Conservation (phyloP, 2,329 filamentous ascomycete genomes). For the Coniochaeta hoffmannii region DNA sequence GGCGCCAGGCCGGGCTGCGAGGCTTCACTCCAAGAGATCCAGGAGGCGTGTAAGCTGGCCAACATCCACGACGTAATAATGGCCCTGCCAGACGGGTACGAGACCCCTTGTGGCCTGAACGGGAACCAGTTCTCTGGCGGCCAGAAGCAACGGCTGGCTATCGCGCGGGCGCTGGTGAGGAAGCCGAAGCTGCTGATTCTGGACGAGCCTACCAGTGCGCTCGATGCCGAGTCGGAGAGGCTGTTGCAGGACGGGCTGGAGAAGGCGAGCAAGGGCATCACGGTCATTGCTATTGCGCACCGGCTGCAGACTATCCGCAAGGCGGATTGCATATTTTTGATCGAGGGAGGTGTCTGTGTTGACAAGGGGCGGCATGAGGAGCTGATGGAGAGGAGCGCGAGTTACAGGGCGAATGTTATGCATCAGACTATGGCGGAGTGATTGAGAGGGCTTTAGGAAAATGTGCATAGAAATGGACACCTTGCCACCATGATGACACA, state of each 20-base stretch:
- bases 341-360: slow-evolving; percentile 77
- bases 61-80: slow-evolving; percentile 90
- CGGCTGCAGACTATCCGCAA: slow-evolving; percentile 85
- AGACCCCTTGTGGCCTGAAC: slow-evolving; percentile 77
- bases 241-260: slow-evolving; percentile 74
- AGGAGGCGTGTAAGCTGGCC: slow-evolving; percentile 75
- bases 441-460: too few relatives aligned
- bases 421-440: slow-evolving; percentile 20
- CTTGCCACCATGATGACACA: too few relatives aligned
- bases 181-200: slow-evolving; percentile 78
- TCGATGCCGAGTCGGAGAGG: slow-evolving; percentile 70
- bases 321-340: slow-evolving; percentile 92
- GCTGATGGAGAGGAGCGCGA: slow-evolving; percentile 38
- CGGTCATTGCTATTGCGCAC: slow-evolving; percentile 90
- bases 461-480: too few relatives aligned
- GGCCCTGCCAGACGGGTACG: slow-evolving; percentile 76
- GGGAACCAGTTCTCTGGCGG: slow-evolving; percentile 82
- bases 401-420: slow-evolving; percentile 24
- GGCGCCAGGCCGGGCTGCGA: slow-evolving; percentile 43
- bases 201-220: slow-evolving; percentile 71
- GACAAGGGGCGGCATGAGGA: slow-evolving; percentile 75
- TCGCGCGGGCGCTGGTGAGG: slow-evolving; percentile 83
- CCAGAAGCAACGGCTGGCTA: slow-evolving; percentile 89
- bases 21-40: slow-evolving; percentile 54
- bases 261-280: slow-evolving; percentile 70